Evolutionary conservation across 768 basidiomycete species (phyloP).

Genomic region (Fomitopsis serialis): DNA sequence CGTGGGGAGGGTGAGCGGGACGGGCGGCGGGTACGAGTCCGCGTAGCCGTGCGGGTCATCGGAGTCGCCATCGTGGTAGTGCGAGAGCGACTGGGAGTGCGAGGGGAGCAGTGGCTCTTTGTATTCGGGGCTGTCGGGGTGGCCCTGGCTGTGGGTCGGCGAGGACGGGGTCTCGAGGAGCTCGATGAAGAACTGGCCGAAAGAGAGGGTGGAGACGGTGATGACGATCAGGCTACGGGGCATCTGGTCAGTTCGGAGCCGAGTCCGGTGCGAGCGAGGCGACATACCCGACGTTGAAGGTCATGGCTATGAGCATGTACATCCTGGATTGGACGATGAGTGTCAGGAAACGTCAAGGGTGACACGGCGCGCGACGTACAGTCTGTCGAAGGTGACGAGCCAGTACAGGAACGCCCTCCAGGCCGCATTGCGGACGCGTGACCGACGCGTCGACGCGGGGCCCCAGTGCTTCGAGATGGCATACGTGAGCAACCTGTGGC

Average conservation of each 20-base stretch:
- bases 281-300: conserved; percentile 63
- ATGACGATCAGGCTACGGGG: conserved; percentile 40
- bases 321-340: conserved; percentile 31
- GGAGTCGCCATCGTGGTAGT: neutral
- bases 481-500: conserved; percentile 44
- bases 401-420: conserved; percentile 56
- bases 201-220: conserved; percentile 47
- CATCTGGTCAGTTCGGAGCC: no score
- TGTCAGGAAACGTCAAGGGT: neutral
- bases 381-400: conserved; percentile 49
- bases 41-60: neutral
- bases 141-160: neutral
- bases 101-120: conserved; percentile 22
- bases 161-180: conserved; percentile 24
- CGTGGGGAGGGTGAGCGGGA: neutral
- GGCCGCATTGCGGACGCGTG: conserved; percentile 39
- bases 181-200: conserved; percentile 56
- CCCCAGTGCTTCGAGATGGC: conserved; percentile 43
- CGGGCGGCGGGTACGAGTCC: neutral
- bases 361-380: conserved; percentile 38
- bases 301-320: conserved; percentile 75
- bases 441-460: conserved; percentile 33
- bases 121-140: conserved; percentile 15
- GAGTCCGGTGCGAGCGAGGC: neutral
- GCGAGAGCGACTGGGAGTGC: conserved; percentile 14